These are phyloP conservation scores for Neospora caninum DNA, from an alignment of 169 alveolate genomes.

Conservation along the genomic window DNA sequence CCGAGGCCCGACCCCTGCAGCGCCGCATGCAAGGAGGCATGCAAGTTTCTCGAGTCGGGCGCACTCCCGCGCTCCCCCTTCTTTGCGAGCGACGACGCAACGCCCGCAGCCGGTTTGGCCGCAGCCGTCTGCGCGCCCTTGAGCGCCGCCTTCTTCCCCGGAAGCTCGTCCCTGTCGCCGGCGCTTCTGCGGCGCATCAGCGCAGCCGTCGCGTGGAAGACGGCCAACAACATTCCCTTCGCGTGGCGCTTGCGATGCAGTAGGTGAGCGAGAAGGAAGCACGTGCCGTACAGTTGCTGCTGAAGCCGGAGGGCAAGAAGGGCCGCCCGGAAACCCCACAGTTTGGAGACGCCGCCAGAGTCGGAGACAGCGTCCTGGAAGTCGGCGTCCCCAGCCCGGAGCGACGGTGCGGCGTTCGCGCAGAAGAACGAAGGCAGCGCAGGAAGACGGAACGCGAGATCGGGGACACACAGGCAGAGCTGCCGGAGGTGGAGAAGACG, in stretches of 20 bases:
- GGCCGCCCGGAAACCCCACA: conserved; percentile 18
- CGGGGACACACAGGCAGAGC: not conserved
- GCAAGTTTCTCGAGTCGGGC: conserved; percentile 29
- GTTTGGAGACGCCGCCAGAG: not conserved
- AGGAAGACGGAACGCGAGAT: not conserved
- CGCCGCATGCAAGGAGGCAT: conserved; percentile 25
- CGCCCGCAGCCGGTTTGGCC: not conserved
- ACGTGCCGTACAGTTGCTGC: conserved; percentile 62
- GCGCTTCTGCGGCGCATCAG: not conserved
- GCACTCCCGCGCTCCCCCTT: conserved; percentile 8
- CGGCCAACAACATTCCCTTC: conserved; percentile 24
- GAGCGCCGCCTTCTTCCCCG: not conserved
- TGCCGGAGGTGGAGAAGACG: conserved; percentile 24
- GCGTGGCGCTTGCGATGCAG: conserved; percentile 41
- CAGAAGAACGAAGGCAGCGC: not conserved
- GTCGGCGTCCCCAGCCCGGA: not conserved
- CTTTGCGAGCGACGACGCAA: not conserved
- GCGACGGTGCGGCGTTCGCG: not conserved
- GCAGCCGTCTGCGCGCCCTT: not conserved
- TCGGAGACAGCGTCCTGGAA: not conserved
- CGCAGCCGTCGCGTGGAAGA: not conserved
- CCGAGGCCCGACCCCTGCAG: not conserved
- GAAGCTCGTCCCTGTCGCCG: not conserved
- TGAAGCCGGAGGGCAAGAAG: conserved; percentile 39
- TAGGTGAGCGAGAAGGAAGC: conserved; percentile 60